These are phyloP conservation scores for Adansonia grandidieri DNA, from an alignment of 441 rosid species.

Conservation along the genomic window DNA sequence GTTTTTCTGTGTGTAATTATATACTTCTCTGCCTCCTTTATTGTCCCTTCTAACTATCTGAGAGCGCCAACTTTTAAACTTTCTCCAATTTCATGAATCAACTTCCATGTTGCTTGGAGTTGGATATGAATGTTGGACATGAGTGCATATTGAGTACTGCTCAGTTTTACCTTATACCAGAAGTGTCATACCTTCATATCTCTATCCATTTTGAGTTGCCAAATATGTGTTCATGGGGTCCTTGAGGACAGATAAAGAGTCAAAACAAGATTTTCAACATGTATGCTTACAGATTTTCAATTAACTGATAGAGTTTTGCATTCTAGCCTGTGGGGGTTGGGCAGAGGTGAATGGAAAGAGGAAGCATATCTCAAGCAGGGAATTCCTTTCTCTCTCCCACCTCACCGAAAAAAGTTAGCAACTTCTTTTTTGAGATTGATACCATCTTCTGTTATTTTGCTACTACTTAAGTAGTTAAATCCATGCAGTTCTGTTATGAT, in stretches of 20 bases:
- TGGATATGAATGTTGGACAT: too few relatives aligned
- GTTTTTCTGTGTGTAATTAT: not conserved
- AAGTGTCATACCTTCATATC: not conserved
- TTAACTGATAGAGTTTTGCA: slow-evolving; percentile 1
- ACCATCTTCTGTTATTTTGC: not conserved
- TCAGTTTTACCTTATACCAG: not conserved
- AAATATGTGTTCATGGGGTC: not conserved
- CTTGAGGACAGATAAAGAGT: not conserved
- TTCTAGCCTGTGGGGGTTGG: not conserved
- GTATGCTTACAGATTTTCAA: not conserved
- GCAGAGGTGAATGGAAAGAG: not conserved
- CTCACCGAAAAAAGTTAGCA: not conserved
- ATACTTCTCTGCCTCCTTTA: too few relatives aligned
- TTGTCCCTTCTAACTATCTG: not conserved
- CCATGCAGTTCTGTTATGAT: slow-evolving; percentile 8
- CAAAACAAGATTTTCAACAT: not conserved
- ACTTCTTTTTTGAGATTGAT: slow-evolving; percentile 1
- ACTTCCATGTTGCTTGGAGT: not conserved
- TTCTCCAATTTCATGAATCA: slow-evolving; percentile 7
- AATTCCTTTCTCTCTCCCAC: not conserved
- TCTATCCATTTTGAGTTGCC: not conserved
- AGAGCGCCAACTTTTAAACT: not conserved
- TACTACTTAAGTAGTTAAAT: not conserved
- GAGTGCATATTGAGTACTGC: too few relatives aligned
- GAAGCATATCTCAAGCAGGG: not conserved